Percentiles rank a stretch among this genome's conserved stretches.
These are phyloP conservation scores for Claviceps maximensis DNA, from an alignment of 2,329 filamentous ascomycete genomes.

Conservation along the genomic window DNA sequence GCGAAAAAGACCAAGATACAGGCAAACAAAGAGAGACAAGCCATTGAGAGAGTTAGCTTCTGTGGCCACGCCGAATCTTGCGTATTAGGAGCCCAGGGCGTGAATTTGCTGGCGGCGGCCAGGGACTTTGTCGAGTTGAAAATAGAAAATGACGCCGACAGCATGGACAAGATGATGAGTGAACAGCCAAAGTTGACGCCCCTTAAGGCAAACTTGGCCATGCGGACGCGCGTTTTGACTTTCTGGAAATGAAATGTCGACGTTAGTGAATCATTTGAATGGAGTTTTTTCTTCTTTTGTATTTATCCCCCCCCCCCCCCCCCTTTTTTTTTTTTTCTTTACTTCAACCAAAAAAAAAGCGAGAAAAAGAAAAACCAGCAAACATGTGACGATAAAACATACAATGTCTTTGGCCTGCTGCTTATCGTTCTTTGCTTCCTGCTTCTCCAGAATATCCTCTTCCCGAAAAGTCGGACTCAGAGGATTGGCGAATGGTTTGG, in stretches of 20 bases:
- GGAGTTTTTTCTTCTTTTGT: background rate
- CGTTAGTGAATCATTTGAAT: background rate
- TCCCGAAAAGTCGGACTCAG: conserved; percentile 86
- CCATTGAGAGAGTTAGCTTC: conserved; percentile 63
- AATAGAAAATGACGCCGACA: conserved; percentile 77
- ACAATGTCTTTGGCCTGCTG: conserved; percentile 81
- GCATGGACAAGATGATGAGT: conserved; percentile 83
- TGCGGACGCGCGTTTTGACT: conserved; percentile 79
- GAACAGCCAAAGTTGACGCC: conserved; percentile 95
- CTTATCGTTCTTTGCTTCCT: conserved; percentile 68
- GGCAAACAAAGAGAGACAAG: conserved; percentile 67
- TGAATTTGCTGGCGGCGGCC: conserved; percentile 63
- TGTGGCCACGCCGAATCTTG: conserved; percentile 66
- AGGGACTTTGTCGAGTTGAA: conserved; percentile 78
- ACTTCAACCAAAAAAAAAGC: background rate
- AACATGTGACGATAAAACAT: conserved; percentile 26
- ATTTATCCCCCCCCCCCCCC: no score
- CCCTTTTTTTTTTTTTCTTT: background rate
- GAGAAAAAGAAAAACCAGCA: no score
- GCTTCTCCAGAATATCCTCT: conserved; percentile 76
- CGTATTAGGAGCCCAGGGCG: conserved; percentile 70
- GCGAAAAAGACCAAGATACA: conserved; percentile 70
- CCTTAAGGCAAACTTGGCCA: conserved; percentile 91
- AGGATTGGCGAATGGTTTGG: conserved; percentile 57
- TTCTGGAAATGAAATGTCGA: conserved; percentile 41